phyloP scores from a whole-genome alignment of 495 filamentous ascomycete species.

The Aspergillus saccharolyticus region DNA sequence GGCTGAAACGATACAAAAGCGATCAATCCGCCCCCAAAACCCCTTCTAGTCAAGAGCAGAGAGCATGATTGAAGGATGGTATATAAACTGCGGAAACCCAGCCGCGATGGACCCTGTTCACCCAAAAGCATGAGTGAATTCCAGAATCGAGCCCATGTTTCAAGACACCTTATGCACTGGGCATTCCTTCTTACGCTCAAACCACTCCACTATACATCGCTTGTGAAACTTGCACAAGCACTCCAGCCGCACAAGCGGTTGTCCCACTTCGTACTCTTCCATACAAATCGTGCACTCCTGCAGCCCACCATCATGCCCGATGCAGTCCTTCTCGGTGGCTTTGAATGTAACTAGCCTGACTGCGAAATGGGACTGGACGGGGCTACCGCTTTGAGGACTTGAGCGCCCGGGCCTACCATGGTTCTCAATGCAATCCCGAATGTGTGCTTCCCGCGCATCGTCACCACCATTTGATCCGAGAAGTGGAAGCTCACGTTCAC shows the following conservation, averaged over 20 bases:
- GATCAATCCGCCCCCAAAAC: neutral
- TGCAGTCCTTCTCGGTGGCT: conserved; percentile 89
- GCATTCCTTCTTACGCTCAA: conserved; percentile 49
- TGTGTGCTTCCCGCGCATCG: conserved; percentile 66
- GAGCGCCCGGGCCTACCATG: conserved; percentile 24
- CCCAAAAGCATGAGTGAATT: neutral
- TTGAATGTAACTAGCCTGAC: conserved; percentile 62
- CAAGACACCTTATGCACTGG: conserved; percentile 47
- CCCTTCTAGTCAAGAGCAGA: neutral
- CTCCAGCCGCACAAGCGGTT: conserved; percentile 76
- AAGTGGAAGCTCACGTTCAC: conserved; percentile 69
- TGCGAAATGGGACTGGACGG: conserved; percentile 19
- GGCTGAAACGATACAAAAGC: conserved; percentile 5
- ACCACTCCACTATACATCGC: conserved; percentile 57
- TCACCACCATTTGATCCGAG: conserved; percentile 55
- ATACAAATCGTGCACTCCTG: conserved; percentile 92
- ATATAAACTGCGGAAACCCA: conserved; percentile 1
- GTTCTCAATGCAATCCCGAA: conserved; percentile 64
- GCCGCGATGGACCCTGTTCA: neutral
- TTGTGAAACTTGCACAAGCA: conserved; percentile 92
- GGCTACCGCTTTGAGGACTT: conserved; percentile 17
- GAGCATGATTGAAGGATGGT: conserved; percentile 2
- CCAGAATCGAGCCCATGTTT: neutral
- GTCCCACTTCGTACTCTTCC: conserved; percentile 87
- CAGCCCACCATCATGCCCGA: conserved; percentile 54